phyloP scores from a whole-genome alignment of 768 basidiomycete species.

The Pholiota molesta region DNA sequence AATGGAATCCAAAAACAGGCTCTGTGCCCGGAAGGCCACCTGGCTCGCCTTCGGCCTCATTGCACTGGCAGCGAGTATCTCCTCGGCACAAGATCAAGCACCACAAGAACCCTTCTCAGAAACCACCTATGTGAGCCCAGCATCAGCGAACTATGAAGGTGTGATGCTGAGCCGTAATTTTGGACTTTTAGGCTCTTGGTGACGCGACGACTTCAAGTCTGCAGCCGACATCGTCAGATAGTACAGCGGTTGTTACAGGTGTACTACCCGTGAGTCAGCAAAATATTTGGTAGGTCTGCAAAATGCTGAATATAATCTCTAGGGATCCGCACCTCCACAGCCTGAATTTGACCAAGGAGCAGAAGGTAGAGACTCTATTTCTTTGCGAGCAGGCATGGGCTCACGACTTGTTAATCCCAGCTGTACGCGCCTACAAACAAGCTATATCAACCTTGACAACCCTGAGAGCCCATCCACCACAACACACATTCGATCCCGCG shows the following conservation, averaged over 20 bases:
- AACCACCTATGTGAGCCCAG: conserved; percentile 30
- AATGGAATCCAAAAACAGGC: conserved; percentile 33
- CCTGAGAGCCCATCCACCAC: conserved; percentile 61
- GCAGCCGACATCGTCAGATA: conserved; percentile 20
- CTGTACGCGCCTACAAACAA: conserved; percentile 74
- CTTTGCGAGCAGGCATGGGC: neutral
- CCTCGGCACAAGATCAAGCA: conserved; percentile 42
- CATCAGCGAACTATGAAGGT: neutral
- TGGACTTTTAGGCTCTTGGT: conserved; percentile 19
- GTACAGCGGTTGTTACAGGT: conserved; percentile 16
- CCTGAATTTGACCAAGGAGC: conserved; percentile 36
- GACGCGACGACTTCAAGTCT: conserved; percentile 19
- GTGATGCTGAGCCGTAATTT: neutral
- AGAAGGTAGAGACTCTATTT: conserved; percentile 45
- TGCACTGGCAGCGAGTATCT: conserved; percentile 47
- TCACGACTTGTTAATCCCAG: conserved; percentile 35
- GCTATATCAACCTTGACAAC: conserved; percentile 69
- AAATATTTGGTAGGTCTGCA: neutral
- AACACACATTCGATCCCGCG: conserved; percentile 57
- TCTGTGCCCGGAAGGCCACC: conserved; percentile 46
- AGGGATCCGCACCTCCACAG: conserved; percentile 17
- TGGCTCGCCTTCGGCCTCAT: conserved; percentile 67
- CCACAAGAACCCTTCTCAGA: conserved; percentile 33
- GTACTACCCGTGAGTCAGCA: conserved; percentile 17
- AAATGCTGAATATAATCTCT: neutral